Conservation (phyloP, 139 green algal genomes). For the Mesotaenium endlicherianum region DNA sequence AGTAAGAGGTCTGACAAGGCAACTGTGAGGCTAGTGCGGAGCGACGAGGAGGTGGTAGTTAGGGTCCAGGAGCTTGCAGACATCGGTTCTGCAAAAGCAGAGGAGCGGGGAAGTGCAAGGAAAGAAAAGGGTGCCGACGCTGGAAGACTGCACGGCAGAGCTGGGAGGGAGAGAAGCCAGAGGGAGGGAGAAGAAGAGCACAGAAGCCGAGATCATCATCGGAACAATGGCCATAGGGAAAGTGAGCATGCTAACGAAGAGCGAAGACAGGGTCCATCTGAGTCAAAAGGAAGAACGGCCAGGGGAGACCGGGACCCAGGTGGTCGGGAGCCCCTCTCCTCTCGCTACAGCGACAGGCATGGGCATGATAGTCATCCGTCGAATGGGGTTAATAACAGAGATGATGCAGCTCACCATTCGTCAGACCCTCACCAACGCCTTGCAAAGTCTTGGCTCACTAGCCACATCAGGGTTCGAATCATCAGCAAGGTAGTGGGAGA, state of each 20-base stretch:
- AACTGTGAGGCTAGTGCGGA: constrained; percentile 48
- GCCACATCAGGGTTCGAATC: constrained; percentile 53
- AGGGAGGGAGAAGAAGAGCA: constrained; percentile 5
- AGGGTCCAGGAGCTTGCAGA: constrained; percentile 44
- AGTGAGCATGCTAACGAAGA: no score
- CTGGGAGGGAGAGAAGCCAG: not conserved
- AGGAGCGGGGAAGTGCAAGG: not conserved
- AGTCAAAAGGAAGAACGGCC: no score
- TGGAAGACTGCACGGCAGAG: not conserved
- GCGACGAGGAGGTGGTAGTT: constrained; percentile 50
- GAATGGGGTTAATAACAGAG: not conserved
- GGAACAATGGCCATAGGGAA: not conserved
- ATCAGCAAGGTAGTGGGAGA: constrained; percentile 49
- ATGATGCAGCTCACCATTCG: no score
- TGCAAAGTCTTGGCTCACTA: no score
- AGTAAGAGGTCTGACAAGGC: constrained; percentile 5
- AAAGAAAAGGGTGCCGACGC: not conserved
- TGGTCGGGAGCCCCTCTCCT: no score
- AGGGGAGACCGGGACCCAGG: no score
- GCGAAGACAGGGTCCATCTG: no score
- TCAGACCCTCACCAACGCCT: no score
- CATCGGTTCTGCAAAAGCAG: constrained; percentile 39
- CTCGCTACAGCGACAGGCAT: not conserved
- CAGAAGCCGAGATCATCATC: not conserved
- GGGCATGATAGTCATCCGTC: not conserved